phyloP scores from a whole-genome alignment of 306 rosid genomes.

The Parietaria judaica region DNA sequence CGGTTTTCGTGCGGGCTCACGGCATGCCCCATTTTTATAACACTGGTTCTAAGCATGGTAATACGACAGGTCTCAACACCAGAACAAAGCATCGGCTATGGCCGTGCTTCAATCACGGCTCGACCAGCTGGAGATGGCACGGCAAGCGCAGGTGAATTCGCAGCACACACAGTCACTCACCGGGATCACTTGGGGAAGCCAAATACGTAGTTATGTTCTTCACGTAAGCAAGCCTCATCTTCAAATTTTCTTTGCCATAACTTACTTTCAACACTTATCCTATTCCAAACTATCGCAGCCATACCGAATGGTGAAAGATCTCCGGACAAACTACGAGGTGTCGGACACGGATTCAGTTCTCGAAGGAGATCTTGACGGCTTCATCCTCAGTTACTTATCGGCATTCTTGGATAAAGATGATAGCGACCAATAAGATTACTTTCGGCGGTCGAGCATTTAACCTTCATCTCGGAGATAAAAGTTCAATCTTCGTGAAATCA shows the following conservation, averaged over 20 bases:
- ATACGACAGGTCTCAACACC: constrained; percentile 75
- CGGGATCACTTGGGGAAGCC: constrained; percentile 94
- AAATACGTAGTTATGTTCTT: constrained; percentile 89
- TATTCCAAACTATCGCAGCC: constrained; percentile 47
- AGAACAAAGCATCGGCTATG: constrained; percentile 89
- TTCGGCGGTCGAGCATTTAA: background rate
- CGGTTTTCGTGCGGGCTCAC: no score
- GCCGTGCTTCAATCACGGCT: constrained; percentile 85
- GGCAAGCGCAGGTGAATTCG: constrained; percentile 78
- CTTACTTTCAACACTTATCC: constrained; percentile 10
- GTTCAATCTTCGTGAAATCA: no score
- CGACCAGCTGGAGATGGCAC: constrained; percentile 86
- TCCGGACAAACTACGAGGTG: constrained; percentile 85
- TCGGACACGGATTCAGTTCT: constrained; percentile 88
- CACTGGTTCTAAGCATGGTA: background rate
- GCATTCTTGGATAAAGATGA: constrained; percentile 70
- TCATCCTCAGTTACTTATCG: constrained; percentile 77
- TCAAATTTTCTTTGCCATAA: constrained; percentile 7
- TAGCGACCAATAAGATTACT: constrained; percentile 21
- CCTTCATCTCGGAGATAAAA: background rate
- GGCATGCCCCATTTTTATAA: background rate
- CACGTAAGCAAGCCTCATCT: constrained; percentile 53
- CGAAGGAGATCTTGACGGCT: constrained; percentile 81
- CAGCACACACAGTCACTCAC: constrained; percentile 86
- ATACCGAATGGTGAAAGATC: constrained; percentile 93